Conservation (phyloP, 192 early-diverging fungal species). For the Geranomyces michiganensis region DNA sequence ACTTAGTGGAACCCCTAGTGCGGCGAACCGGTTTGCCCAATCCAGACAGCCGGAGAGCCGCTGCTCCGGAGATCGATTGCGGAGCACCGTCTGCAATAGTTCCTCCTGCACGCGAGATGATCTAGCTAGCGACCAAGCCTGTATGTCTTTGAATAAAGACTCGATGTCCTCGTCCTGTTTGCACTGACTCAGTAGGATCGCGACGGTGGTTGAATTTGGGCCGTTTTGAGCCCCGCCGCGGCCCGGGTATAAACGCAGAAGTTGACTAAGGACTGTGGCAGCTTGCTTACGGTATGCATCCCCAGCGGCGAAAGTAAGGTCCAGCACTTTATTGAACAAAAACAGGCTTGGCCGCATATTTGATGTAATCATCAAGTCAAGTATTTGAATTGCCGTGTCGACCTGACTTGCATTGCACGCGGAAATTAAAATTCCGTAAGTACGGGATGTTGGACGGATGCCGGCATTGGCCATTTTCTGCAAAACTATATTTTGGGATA, state of each 20-base stretch:
- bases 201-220: constrained; percentile 20
- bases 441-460: constrained; percentile 14
- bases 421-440: constrained; percentile 19
- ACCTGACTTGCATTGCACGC: constrained; percentile 7
- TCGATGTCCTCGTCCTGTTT: constrained; percentile 9
- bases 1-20: constrained; percentile 14
- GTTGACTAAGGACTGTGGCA: background rate
- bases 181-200: constrained; percentile 27
- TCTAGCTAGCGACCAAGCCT: constrained; percentile 16
- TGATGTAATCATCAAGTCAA: constrained; percentile 11
- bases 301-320: constrained; percentile 5
- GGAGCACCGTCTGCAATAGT: constrained; percentile 10
- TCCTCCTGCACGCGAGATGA: constrained; percentile 23
- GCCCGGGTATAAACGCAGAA: constrained; percentile 13
- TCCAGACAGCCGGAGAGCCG: constrained; percentile 20
- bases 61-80: background rate
- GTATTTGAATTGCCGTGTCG: constrained; percentile 4
- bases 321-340: constrained; percentile 19
- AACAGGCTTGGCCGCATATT: constrained; percentile 17
- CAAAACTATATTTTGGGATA: constrained; percentile 4
- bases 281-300: constrained; percentile 1
- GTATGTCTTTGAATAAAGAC: constrained; percentile 14
- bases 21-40: constrained; percentile 27
- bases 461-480: constrained; percentile 11
- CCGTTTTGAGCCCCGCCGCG: constrained; percentile 8